Base-by-base conservation (phyloP, 1,139 yeast genomes). In the Blastobotrys arbuscula region DNA sequence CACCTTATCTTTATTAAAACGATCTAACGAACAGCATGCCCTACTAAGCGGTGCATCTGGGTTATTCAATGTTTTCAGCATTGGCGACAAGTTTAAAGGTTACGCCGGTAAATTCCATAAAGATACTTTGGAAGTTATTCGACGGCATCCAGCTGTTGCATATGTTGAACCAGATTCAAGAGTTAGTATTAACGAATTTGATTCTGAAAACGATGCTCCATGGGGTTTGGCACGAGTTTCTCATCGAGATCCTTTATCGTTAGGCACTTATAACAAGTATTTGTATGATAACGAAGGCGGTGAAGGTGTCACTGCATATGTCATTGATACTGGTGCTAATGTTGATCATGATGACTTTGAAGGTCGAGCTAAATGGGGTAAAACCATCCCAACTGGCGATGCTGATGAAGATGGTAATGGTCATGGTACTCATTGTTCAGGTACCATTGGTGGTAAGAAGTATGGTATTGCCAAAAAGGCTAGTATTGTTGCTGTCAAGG, bases 181-280 rank as follows among this genome's bases (percentile, higher is more conserved):
- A 53, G 95, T 86, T 47, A 77, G 78, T 52, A 70, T 74, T 49
- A 72, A 64, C 43, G 63, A 83, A 59, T 78, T 80, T 57, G 73
- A 75, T 47, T 71, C 78, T 52, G 92, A 88, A 73, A 81, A 81
- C 62, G 88, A 88, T 57, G 92, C 96, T 42, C 96, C 96, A 50
- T 89, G 97, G 97, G 97, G 97, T 61, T 77, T 90, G 59, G 94
- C 97, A 43, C 82, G 98, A 73, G 79, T 90, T 53, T 87, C 96
- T 45, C 96, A 90, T 74, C 84, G 96, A 67, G 79, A 84, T 54
- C 76, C 82, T 30, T 75, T 88, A 63, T 79, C 81, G 53, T 76
- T 88, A 57, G 84, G 85, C 54, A 75, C 88, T 47, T 87, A 84
- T 76, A 88, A 86, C 78, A 84, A 86, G 71, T 90, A 90, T 71